Evolutionary conservation across 2,329 filamentous ascomycete genomes (phyloP).

Genomic region (Dendrostoma leiphaemia): DNA sequence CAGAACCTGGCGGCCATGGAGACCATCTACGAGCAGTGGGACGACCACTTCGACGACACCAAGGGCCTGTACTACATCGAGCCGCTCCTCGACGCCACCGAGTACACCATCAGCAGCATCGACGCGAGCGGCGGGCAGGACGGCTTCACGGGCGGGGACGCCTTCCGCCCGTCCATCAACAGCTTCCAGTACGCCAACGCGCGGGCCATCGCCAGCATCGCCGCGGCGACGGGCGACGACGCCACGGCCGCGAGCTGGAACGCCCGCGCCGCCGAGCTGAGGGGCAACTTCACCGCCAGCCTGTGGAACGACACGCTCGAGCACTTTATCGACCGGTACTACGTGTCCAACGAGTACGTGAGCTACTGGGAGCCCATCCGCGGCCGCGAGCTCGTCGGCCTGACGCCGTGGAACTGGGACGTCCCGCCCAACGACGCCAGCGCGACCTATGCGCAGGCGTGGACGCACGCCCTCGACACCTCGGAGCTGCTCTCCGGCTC

Average conservation of each 20-base stretch:
- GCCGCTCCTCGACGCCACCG: slow-evolving; percentile 40
- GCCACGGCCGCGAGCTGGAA: slow-evolving; percentile 22
- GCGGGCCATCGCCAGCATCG: slow-evolving; percentile 37
- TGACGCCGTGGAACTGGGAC: slow-evolving; percentile 41
- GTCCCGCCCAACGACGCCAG: slow-evolving; percentile 38
- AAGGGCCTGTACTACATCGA: slow-evolving; percentile 42
- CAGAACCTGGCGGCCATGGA: slow-evolving; percentile 34
- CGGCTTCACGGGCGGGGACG: slow-evolving; percentile 37
- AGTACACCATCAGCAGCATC: slow-evolving; percentile 43
- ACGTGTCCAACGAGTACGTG: slow-evolving; percentile 36
- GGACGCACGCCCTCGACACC: slow-evolving; percentile 34
- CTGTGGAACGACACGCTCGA: slow-evolving; percentile 42
- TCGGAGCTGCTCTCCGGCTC: slow-evolving; percentile 21
- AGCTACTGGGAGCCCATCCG: slow-evolving; percentile 38
- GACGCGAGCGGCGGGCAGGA: slow-evolving; percentile 38
- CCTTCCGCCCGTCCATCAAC: slow-evolving; percentile 43
- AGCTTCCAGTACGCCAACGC: slow-evolving; percentile 43
- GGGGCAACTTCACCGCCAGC: slow-evolving; percentile 33
- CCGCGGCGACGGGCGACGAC: slow-evolving; percentile 27
- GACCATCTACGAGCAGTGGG: slow-evolving; percentile 34
- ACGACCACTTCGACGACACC: slow-evolving; percentile 35
- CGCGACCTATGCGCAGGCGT: slow-evolving; percentile 33
- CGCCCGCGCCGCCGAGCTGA: slow-evolving; percentile 33
- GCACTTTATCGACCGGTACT: slow-evolving; percentile 42
- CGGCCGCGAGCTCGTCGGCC: slow-evolving; percentile 40